Evolutionary conservation across 495 filamentous ascomycete species (phyloP).

Genomic region (Annulohypoxylon nitens): DNA sequence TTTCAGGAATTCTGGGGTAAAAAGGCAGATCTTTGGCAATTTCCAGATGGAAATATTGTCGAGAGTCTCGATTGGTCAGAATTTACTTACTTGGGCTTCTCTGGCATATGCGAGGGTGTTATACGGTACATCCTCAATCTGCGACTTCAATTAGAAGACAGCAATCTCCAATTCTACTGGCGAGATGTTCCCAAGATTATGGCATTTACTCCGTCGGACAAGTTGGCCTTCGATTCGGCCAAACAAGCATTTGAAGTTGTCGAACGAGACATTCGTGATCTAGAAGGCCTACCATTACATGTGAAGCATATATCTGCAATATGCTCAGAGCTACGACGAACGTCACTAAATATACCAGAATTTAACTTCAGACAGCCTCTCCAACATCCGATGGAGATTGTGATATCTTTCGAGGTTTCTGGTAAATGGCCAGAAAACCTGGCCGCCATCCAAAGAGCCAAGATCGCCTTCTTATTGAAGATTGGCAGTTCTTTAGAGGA

Average conservation of each 20-base stretch:
- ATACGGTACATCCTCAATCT: slow-evolving; percentile 75
- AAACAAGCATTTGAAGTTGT: slow-evolving; percentile 74
- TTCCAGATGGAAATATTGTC: slow-evolving; percentile 78
- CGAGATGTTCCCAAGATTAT: slow-evolving; percentile 72
- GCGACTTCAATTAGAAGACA: slow-evolving; percentile 68
- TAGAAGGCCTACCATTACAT: slow-evolving; percentile 84
- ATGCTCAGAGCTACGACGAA: slow-evolving; percentile 77
- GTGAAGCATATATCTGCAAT: slow-evolving; percentile 81
- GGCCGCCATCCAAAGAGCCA: slow-evolving; percentile 89
- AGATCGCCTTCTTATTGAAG: slow-evolving; percentile 89
- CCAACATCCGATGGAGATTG: slow-evolving; percentile 67
- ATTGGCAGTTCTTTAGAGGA: slow-evolving; percentile 77
- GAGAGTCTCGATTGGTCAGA: slow-evolving; percentile 87
- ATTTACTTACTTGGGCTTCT: slow-evolving; percentile 61
- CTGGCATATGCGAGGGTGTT: slow-evolving; percentile 81
- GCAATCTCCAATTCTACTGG: slow-evolving; percentile 69
- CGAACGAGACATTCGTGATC: slow-evolving; percentile 76
- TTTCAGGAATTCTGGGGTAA: slow-evolving; percentile 84
- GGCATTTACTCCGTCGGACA: slow-evolving; percentile 57
- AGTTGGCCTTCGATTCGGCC: slow-evolving; percentile 65
- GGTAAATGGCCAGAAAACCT: slow-evolving; percentile 94
- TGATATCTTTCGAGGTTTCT: slow-evolving; percentile 93
- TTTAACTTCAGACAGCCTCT: slow-evolving; percentile 56
- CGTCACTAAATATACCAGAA: slow-evolving; percentile 69
- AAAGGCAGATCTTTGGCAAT: slow-evolving; percentile 78